Conservation (phyloP, 2,329 filamentous ascomycete species). For the Cryphonectria nitschkei region DNA sequence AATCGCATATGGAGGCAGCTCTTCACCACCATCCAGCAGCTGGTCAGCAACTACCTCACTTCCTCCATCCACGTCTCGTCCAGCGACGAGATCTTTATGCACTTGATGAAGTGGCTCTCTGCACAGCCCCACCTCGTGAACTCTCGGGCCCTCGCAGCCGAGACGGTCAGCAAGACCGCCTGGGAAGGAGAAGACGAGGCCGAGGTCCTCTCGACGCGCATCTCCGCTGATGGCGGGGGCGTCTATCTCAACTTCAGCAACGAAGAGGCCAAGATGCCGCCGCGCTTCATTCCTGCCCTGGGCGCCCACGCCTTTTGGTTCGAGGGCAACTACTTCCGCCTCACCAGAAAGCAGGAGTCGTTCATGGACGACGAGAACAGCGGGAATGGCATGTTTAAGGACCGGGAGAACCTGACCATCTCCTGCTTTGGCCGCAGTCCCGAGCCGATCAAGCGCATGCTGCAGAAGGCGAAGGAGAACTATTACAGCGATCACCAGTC, state of each 20-base stretch:
- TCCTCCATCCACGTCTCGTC: conserved; percentile 57
- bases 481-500: conserved; percentile 57
- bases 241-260: conserved; percentile 64
- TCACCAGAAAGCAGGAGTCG: conserved; percentile 51
- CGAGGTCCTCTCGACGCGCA: conserved; percentile 42
- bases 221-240: conserved; percentile 44
- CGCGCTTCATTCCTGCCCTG: conserved; percentile 58
- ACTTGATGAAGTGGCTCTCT: conserved; percentile 63
- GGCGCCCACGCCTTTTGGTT: conserved; percentile 60
- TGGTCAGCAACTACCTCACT: conserved; percentile 53
- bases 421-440: conserved; percentile 58
- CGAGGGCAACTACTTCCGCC: conserved; percentile 52
- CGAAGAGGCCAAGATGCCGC: conserved; percentile 56
- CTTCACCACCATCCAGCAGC: conserved; percentile 35
- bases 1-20: conserved; percentile 45
- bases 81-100: conserved; percentile 60
- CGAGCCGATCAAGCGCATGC: conserved; percentile 59
- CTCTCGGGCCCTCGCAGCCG: conserved; percentile 57
- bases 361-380: conserved; percentile 41
- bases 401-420: conserved; percentile 56
- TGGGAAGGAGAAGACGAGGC: conserved; percentile 61
- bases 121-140: conserved; percentile 54
- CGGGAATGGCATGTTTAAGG: conserved; percentile 46
- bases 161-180: conserved; percentile 57
- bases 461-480: conserved; percentile 56